Percentiles rank a stretch among this genome's conserved stretches.
Evolutionary conservation across 768 basidiomycete genomes (phyloP).

Genomic region (Suillus sp.): DNA sequence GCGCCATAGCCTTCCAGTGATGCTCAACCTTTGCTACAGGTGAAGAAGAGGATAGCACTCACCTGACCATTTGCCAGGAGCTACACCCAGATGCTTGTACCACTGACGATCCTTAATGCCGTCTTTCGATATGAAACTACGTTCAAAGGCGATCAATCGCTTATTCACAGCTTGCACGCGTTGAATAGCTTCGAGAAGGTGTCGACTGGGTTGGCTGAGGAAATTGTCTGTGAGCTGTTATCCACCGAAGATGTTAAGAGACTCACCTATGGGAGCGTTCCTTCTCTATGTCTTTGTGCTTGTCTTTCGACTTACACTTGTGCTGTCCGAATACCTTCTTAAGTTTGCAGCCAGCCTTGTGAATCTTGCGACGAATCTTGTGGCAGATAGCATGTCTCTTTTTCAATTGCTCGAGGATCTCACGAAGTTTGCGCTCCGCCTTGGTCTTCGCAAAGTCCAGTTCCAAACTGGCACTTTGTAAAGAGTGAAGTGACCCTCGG

Average conservation of each 20-base stretch:
- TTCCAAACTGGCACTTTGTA: slow-evolving; percentile 51
- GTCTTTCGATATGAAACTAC: slow-evolving; percentile 73
- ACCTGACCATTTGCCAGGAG: slow-evolving; percentile 85
- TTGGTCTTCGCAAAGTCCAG: slow-evolving; percentile 59
- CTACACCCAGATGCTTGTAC: slow-evolving; percentile 82
- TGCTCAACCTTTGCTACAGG: background rate
- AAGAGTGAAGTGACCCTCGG: slow-evolving; percentile 43
- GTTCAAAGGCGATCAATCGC: slow-evolving; percentile 68
- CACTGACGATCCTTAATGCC: slow-evolving; percentile 80
- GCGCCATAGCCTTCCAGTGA: slow-evolving; percentile 66
- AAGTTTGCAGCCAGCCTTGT: slow-evolving; percentile 39
- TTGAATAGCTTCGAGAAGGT: slow-evolving; percentile 58
- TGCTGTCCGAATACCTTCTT: slow-evolving; percentile 35
- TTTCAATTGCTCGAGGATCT: slow-evolving; percentile 43
- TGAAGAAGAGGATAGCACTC: slow-evolving; percentile 22
- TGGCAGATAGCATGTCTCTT: slow-evolving; percentile 25
- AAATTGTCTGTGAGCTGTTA: slow-evolving; percentile 1
- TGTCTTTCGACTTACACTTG: slow-evolving; percentile 18
- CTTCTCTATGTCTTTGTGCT: slow-evolving; percentile 10
- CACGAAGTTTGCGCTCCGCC: slow-evolving; percentile 53
- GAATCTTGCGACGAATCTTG: slow-evolving; percentile 29
- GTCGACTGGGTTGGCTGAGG: slow-evolving; percentile 37
- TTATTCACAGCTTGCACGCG: slow-evolving; percentile 59
- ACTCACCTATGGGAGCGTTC: background rate
- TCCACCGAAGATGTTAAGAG: background rate